Conservation (phyloP, 129 eudicot genomes). For the Erigeron canadensis region DNA sequence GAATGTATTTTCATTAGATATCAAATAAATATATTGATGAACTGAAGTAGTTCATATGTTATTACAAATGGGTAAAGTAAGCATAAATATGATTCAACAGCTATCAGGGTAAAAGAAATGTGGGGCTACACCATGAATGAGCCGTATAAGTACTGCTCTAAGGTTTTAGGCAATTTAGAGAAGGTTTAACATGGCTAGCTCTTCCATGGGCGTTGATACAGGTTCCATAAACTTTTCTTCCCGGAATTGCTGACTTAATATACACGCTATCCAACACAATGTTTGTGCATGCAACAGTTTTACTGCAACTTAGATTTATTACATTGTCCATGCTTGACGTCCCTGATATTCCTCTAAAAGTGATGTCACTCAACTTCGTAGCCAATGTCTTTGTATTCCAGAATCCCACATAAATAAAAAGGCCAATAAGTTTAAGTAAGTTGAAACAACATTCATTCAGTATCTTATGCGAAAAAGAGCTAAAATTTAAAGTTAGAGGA, state of each 20-base stretch:
- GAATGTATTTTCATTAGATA: neutral
- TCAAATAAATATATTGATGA: conserved; percentile 11
- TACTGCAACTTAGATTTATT: conserved; percentile 65
- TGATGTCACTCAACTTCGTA: conserved; percentile 53
- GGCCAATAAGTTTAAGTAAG: neutral
- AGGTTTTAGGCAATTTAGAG: conserved; percentile 49
- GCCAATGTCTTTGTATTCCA: conserved; percentile 40
- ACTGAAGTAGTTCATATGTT: conserved; percentile 13
- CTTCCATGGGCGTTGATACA: conserved; percentile 67
- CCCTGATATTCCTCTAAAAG: conserved; percentile 47
- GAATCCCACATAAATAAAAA: conserved; percentile 19
- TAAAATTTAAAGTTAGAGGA: neutral
- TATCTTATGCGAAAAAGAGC: neutral
- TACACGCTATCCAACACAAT: conserved; percentile 47
- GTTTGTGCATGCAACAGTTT: conserved; percentile 52
- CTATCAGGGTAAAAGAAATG: neutral
- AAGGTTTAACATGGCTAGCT: conserved; percentile 51
- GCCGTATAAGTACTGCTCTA: conserved; percentile 16
- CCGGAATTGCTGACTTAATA: conserved; percentile 45
- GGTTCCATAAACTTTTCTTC: conserved; percentile 37
- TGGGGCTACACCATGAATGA: conserved; percentile 14
- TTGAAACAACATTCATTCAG: neutral
- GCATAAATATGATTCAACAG: conserved; percentile 12
- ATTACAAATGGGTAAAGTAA: conserved; percentile 13
- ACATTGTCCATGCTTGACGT: conserved; percentile 57